Evolutionary conservation across 2,329 filamentous ascomycete species (phyloP), one percentile per base, ranked within the genome.

Genomic region (Aspergillus brasiliensis): DNA sequence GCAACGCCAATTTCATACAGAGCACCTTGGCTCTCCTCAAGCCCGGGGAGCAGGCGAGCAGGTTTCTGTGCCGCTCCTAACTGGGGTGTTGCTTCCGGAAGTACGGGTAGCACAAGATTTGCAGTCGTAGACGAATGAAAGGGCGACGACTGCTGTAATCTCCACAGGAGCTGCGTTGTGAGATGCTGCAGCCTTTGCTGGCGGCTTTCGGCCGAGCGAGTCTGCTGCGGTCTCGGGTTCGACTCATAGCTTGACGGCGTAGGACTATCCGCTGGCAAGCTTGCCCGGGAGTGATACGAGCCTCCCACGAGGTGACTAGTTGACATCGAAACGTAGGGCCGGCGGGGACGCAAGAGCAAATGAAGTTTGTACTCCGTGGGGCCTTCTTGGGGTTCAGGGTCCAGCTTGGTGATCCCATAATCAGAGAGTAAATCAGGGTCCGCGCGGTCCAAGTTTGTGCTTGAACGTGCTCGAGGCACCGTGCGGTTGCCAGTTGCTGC

Each of bases 351-450:
- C 54, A 97, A 80, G 6, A 98, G 83, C 5, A 99, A 81, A 77
- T 98, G 95, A 46, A 99, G 80, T 76, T 99, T 99, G 79, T 99
- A 99, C 77, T 99, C 95, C 0, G 91, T 96, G 17, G 95, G 92
- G 0, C 95, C 95, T 64, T 96, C 89, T 72, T 98, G 93, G 5
- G 94, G 94, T 75, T 99, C 95, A 11, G 94, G 89, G 64, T 93
- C 89, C 15, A 99, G 80, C 70, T 89, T 91, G 47, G 88, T 89
- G 48, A 95, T 85, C 1, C 84, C 85, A 72, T 86, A 88, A 57
- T 89, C 84, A 52, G 77, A 70, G 67, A 78, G 65, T 63, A 76
- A 68, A 66, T 77, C 67, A 59, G 76, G 66, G 61, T 76, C 73
- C 56, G 71, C 76, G 52, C 72, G 77, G 57, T 74, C 75, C 27